Evolutionary conservation across 345 rosid species (phyloP).

Genomic region (Melaleuca alternifolia): DNA sequence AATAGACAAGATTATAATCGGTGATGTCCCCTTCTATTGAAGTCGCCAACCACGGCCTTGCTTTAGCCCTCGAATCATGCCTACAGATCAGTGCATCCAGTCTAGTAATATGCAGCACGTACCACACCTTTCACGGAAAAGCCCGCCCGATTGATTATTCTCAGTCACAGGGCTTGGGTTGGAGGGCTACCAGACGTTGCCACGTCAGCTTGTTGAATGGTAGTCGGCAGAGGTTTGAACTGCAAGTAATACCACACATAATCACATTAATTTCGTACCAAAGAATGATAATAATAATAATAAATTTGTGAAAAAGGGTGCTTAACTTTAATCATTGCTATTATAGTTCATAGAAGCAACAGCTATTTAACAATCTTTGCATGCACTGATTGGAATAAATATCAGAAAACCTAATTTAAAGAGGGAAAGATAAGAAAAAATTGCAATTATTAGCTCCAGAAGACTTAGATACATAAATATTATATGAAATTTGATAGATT

Average conservation of each 20-base stretch:
- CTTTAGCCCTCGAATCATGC: conserved; percentile 26
- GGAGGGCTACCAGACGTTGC: not conserved
- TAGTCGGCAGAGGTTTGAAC: conserved; percentile 22
- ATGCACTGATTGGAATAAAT: not conserved
- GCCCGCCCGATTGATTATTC: not conserved
- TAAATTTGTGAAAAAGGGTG: not conserved
- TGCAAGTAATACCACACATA: not conserved
- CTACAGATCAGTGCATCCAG: conserved; percentile 3
- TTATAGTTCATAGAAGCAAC: not conserved
- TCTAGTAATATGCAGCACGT: not conserved
- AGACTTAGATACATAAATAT: not conserved
- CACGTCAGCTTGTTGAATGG: conserved; percentile 4
- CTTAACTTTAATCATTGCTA: not conserved
- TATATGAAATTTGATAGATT: not conserved
- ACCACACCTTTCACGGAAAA: not conserved
- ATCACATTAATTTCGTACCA: not conserved
- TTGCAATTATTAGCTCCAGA: not conserved
- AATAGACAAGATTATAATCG: not conserved
- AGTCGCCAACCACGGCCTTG: not conserved
- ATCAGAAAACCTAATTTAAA: not conserved
- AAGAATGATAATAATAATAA: not conserved
- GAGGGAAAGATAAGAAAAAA: not conserved
- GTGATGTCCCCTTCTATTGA: not conserved
- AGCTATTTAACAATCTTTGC: not conserved
- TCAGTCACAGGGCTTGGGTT: not conserved